Percentiles rank a stretch among this genome's conserved stretches.
Conservation (phyloP, 176 grass and related monocot species). For the Cenchrus fungigraminus region DNA sequence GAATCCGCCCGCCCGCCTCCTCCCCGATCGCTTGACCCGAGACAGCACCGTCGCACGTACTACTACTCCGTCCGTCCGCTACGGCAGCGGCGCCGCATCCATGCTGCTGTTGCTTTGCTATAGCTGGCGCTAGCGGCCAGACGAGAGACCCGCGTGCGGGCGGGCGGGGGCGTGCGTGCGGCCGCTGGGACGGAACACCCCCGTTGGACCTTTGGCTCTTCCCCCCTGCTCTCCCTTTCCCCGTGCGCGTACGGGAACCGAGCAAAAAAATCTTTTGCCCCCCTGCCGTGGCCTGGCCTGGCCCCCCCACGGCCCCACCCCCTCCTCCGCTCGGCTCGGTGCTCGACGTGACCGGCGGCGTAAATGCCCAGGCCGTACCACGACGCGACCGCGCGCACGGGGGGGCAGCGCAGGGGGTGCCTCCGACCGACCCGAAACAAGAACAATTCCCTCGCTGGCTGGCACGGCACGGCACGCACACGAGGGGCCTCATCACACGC, state of each 20-base stretch:
- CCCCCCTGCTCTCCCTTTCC: neutral
- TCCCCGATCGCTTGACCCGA: neutral
- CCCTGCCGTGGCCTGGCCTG: neutral
- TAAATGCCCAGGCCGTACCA: slow-evolving; percentile 8
- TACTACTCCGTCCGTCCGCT: too few relatives aligned
- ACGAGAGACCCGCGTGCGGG: neutral
- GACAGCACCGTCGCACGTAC: slow-evolving; percentile 1
- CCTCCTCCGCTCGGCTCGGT: neutral
- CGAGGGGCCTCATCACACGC: too few relatives aligned
- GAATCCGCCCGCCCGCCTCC: neutral
- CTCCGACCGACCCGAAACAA: too few relatives aligned
- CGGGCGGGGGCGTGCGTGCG: neutral
- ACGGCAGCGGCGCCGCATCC: too few relatives aligned
- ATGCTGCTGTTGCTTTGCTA: too few relatives aligned
- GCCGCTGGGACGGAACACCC: neutral
- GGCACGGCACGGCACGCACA: too few relatives aligned
- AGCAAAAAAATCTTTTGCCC: neutral
- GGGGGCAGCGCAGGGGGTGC: neutral
- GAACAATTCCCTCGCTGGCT: too few relatives aligned
- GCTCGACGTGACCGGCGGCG: slow-evolving; percentile 21
- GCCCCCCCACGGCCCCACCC: too few relatives aligned
- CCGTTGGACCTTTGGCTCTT: too few relatives aligned
- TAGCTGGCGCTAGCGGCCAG: too few relatives aligned
- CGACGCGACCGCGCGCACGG: slow-evolving; percentile 18
- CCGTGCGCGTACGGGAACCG: slow-evolving; percentile 5